Evolutionary conservation across 2,329 filamentous ascomycete genomes (phyloP).

Genomic region (Davidsoniella virescens): DNA sequence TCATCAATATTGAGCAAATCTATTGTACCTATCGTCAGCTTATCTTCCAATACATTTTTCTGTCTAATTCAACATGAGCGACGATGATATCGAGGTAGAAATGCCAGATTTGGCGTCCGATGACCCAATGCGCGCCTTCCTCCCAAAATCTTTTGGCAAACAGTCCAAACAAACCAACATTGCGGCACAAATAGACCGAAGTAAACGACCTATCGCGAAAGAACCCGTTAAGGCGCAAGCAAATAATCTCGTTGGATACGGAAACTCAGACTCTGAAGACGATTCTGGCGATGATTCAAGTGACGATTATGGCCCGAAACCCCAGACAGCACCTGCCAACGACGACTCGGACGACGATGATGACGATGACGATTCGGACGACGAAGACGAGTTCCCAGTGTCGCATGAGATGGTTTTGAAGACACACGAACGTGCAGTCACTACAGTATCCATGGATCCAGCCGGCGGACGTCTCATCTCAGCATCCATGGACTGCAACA

Average conservation of each 20-base stretch:
- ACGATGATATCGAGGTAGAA: slow-evolving; percentile 43
- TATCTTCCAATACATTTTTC: too few relatives aligned
- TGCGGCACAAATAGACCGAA: slow-evolving; percentile 64
- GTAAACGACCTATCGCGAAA: slow-evolving; percentile 35
- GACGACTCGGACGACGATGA: slow-evolving; percentile 33
- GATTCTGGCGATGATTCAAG: slow-evolving; percentile 29
- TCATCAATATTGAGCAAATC: too few relatives aligned
- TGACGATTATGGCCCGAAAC: slow-evolving; percentile 18
- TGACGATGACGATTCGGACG: slow-evolving; percentile 46
- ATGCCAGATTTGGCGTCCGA: slow-evolving; percentile 34
- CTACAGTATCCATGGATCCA: slow-evolving; percentile 68
- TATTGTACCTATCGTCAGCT: too few relatives aligned
- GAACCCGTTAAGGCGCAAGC: slow-evolving; percentile 12
- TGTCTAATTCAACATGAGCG: slow-evolving; percentile 22
- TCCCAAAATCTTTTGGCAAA: slow-evolving; percentile 77
- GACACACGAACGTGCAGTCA: slow-evolving; percentile 79
- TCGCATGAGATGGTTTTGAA: slow-evolving; percentile 88
- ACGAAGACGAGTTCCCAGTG: slow-evolving; percentile 77
- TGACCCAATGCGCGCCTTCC: slow-evolving; percentile 58
- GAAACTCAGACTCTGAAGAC: slow-evolving; percentile 16
- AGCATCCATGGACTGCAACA: slow-evolving; percentile 77
- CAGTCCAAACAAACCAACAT: slow-evolving; percentile 58
- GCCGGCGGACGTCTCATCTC: slow-evolving; percentile 73
- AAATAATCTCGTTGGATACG: slow-evolving; percentile 14
- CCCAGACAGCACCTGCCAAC: slow-evolving; percentile 25